These are phyloP conservation scores for Plasmodium sp. DNA, from an alignment of 169 alveolate species.

Conservation along the genomic window DNA sequence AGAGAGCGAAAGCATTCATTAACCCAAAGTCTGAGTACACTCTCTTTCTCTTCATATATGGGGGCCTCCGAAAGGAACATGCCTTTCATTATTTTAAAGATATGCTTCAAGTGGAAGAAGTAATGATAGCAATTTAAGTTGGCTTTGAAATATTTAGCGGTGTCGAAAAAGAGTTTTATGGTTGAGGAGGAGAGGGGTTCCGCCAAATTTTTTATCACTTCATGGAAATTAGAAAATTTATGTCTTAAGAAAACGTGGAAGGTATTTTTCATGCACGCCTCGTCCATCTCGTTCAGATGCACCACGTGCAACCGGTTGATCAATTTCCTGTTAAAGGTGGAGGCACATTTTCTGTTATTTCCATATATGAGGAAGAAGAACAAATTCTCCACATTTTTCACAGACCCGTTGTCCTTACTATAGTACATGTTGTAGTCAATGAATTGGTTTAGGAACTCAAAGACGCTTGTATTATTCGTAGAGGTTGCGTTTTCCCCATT, in stretches of 20 bases:
- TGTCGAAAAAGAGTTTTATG: conserved; percentile 46
- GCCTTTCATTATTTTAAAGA: conserved; percentile 72
- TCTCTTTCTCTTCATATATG: conserved; percentile 75
- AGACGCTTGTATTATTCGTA: conserved; percentile 14
- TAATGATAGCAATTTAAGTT: conserved; percentile 74
- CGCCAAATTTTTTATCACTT: conserved; percentile 67
- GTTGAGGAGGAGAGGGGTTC: conserved; percentile 68
- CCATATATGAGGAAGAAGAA: conserved; percentile 72
- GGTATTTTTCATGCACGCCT: conserved; percentile 37
- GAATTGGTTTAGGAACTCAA: conserved; percentile 65
- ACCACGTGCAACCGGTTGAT: conserved; percentile 49
- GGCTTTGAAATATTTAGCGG: conserved; percentile 44
- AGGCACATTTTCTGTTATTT: conserved; percentile 59
- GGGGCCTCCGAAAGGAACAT: conserved; percentile 72
- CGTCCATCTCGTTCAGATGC: conserved; percentile 74
- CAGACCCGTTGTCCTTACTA: conserved; percentile 57
- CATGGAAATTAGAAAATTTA: conserved; percentile 72
- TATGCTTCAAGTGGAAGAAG: conserved; percentile 63
- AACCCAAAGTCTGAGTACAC: conserved; percentile 64
- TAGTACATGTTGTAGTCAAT: conserved; percentile 70
- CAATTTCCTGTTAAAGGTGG: conserved; percentile 59
- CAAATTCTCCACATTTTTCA: conserved; percentile 57
- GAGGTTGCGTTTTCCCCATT: background rate
- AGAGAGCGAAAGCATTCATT: conserved; percentile 68
- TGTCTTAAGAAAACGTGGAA: conserved; percentile 68